These are phyloP conservation scores for Flaveria ramosissima DNA, from an alignment of 129 eudicot species.

Conservation along the genomic window DNA sequence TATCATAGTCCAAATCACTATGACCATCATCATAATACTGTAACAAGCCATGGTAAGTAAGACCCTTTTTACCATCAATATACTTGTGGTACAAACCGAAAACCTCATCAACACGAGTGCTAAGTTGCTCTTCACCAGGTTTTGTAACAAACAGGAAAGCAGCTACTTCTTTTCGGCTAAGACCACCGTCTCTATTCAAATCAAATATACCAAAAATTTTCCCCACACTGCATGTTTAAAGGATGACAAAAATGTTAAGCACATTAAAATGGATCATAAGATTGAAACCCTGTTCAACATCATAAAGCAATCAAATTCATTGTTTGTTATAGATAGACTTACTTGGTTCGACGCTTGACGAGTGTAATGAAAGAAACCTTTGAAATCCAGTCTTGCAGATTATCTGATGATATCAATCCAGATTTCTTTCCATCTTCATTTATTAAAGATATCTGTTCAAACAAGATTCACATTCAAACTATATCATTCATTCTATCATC, in stretches of 20 bases:
- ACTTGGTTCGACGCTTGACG: constrained; percentile 19
- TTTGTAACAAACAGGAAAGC: constrained; percentile 78
- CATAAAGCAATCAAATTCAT: neutral
- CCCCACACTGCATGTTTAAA: constrained; percentile 39
- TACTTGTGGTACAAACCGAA: constrained; percentile 65
- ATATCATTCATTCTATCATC: too few relatives aligned
- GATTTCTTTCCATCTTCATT: constrained; percentile 6
- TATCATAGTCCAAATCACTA: constrained; percentile 66
- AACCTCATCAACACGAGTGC: constrained; percentile 69
- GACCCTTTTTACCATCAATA: constrained; percentile 72
- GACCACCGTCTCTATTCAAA: constrained; percentile 62
- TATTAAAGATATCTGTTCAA: constrained; percentile 5
- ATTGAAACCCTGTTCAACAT: neutral
- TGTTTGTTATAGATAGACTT: neutral
- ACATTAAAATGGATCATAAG: neutral
- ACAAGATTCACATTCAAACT: constrained; percentile 1
- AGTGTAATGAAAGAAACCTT: constrained; percentile 4
- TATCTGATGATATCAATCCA: neutral
- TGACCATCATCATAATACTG: constrained; percentile 82
- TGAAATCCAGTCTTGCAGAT: neutral
- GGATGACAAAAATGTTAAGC: neutral
- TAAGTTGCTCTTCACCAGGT: constrained; percentile 72
- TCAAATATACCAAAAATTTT: constrained; percentile 76
- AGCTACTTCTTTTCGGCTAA: constrained; percentile 70
- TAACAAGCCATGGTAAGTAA: constrained; percentile 68